A percentile compares a stretch with the other conserved stretches of the same genome.
phyloP scores from a whole-genome alignment of 495 filamentous ascomycete genomes.

The Aspergillus hancockii region DNA sequence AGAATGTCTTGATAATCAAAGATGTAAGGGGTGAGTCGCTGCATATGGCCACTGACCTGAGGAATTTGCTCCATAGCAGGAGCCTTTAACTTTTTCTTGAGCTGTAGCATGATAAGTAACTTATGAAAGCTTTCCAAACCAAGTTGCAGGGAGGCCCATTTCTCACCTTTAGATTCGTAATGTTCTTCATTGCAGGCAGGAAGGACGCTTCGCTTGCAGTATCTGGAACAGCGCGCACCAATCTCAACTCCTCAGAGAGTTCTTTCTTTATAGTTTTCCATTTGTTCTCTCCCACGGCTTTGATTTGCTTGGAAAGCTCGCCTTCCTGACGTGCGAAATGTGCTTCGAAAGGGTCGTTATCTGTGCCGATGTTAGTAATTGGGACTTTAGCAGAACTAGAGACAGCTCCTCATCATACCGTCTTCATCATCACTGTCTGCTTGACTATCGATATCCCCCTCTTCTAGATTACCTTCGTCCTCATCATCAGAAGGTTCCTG shows the following conservation, averaged over 20 bases:
- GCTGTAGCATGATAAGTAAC: constrained; percentile 25
- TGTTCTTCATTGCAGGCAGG: constrained; percentile 39
- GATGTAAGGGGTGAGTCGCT: constrained; percentile 43
- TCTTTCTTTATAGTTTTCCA: constrained; percentile 54
- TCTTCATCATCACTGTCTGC: constrained; percentile 47
- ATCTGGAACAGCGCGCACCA: constrained; percentile 44
- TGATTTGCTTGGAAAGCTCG: constrained; percentile 52
- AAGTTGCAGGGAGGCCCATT: not conserved
- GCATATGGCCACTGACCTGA: constrained; percentile 32
- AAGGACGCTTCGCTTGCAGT: constrained; percentile 27
- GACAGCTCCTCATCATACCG: constrained; percentile 14
- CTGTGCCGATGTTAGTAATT: constrained; percentile 19
- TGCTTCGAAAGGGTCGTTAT: constrained; percentile 72
- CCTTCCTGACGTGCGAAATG: constrained; percentile 71
- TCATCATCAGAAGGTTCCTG: constrained; percentile 47
- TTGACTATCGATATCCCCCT: constrained; percentile 42
- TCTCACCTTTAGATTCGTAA: constrained; percentile 40
- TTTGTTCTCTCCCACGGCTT: constrained; percentile 52
- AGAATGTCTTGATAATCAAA: constrained; percentile 82
- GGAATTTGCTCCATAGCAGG: constrained; percentile 37
- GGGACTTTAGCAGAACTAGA: not conserved
- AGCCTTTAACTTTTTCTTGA: constrained; percentile 48
- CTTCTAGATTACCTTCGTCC: constrained; percentile 34
- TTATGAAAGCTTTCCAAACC: not conserved
- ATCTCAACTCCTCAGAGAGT: constrained; percentile 44